Evolutionary conservation across 2,329 filamentous ascomycete species (phyloP).

Genomic region (Aspergillus sp.): DNA sequence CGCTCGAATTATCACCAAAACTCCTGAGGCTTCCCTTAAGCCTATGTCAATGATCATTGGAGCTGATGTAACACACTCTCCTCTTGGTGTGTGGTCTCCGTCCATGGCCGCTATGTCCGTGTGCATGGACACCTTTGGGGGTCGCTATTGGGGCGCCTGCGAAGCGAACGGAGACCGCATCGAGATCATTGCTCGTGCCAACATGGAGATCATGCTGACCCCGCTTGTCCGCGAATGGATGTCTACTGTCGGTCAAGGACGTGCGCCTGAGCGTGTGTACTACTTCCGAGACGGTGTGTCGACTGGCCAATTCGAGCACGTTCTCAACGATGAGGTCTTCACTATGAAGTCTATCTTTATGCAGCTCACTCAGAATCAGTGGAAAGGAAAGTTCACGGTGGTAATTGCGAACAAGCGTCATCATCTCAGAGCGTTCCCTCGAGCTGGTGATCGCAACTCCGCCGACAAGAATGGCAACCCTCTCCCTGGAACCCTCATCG

Average conservation of each 20-base stretch:
- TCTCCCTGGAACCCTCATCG: constrained; percentile 81
- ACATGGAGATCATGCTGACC: constrained; percentile 65
- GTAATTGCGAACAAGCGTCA: constrained; percentile 91
- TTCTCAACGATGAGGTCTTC: constrained; percentile 74
- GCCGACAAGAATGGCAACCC: constrained; percentile 78
- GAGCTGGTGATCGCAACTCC: constrained; percentile 46
- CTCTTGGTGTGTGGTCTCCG: constrained; percentile 63
- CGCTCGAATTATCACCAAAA: constrained; percentile 49
- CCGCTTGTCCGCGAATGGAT: constrained; percentile 67
- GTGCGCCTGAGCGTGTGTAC: constrained; percentile 70
- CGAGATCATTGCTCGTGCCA: constrained; percentile 72
- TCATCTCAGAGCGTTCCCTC: constrained; percentile 88
- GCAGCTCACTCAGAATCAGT: constrained; percentile 36
- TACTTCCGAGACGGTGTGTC: constrained; percentile 93
- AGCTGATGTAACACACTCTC: constrained; percentile 83
- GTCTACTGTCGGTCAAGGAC: constrained; percentile 51
- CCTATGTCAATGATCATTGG: constrained; percentile 76
- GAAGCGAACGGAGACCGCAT: constrained; percentile 80
- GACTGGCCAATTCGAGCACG: constrained; percentile 78
- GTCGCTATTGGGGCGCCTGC: constrained; percentile 74
- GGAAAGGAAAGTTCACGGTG: constrained; percentile 71
- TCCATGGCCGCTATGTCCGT: constrained; percentile 89
- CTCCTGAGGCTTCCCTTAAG: constrained; percentile 38
- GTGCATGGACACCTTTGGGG: constrained; percentile 68
- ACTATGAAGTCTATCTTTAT: constrained; percentile 65